Conservation (phyloP, 83 land plant genomes). For the Picea abies region DNA sequence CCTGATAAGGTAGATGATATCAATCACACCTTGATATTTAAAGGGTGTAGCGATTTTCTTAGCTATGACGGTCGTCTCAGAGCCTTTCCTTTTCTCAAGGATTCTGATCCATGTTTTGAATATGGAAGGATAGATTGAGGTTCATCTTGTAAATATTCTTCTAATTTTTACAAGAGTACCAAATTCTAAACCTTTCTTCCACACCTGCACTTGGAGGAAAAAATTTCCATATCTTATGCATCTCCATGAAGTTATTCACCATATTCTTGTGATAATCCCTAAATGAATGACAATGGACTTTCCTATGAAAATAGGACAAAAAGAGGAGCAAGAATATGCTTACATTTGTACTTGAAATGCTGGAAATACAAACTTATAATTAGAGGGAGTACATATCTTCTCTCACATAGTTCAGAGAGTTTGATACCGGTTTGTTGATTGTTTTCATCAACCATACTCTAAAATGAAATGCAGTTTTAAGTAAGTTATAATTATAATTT, state of each 20-base stretch:
- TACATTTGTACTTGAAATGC: background rate
- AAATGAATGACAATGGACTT: slow-evolving; percentile 25
- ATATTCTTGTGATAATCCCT: background rate
- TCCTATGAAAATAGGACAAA: slow-evolving; percentile 23
- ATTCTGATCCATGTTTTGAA: background rate
- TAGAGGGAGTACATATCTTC: slow-evolving; percentile 11
- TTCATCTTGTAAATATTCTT: slow-evolving; percentile 21
- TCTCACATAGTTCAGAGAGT: background rate
- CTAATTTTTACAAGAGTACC: slow-evolving; percentile 25
- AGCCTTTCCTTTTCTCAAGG: slow-evolving; percentile 1
- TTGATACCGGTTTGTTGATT: background rate
- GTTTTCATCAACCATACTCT: background rate
- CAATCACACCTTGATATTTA: background rate
- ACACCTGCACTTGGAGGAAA: slow-evolving; percentile 21
- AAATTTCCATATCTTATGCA: slow-evolving; percentile 36
- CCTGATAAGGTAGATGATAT: background rate
- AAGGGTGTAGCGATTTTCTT: slow-evolving; percentile 2
- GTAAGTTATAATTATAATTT: too few species aligned
- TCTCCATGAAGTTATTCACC: slow-evolving; percentile 28
- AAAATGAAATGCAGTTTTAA: background rate
- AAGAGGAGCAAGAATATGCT: background rate
- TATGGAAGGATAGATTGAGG: slow-evolving; percentile 19
- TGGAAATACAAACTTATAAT: background rate
- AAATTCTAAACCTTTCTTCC: slow-evolving; percentile 30
- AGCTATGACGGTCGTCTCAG: background rate